These are phyloP conservation scores for Wickerhamomyces silvicola DNA, from an alignment of 805 yeast genomes.

Conservation along the genomic window DNA sequence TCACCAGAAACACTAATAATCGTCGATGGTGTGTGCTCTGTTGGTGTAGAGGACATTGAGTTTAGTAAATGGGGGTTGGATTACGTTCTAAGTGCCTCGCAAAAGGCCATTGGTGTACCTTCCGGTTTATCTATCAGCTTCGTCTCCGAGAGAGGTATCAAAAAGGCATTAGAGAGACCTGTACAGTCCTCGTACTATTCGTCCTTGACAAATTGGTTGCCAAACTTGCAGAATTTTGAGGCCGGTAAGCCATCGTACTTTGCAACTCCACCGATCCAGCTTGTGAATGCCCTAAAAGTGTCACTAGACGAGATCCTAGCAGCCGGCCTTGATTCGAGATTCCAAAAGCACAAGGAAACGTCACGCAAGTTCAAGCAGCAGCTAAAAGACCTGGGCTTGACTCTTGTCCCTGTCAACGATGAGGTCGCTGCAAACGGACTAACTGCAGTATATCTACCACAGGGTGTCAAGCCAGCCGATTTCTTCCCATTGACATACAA, in stretches of 20 bases:
- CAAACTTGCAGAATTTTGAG: conserved; percentile 84
- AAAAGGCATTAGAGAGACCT: conserved; percentile 46
- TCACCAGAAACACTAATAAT: conserved; percentile 79
- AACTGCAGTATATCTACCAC: conserved; percentile 80
- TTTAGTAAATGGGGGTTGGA: conserved; percentile 90
- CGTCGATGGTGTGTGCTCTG: conserved; percentile 94
- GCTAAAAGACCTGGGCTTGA: conserved; percentile 54
- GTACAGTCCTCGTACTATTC: conserved; percentile 48
- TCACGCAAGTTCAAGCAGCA: conserved; percentile 61
- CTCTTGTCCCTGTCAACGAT: conserved; percentile 52
- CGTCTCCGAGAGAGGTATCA: conserved; percentile 70
- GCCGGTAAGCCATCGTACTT: conserved; percentile 75
- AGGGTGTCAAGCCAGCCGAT: conserved; percentile 61
- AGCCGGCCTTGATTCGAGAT: conserved; percentile 48
- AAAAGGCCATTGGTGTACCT: conserved; percentile 93
- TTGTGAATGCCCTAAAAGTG: conserved; percentile 71
- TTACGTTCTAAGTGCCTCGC: conserved; percentile 85
- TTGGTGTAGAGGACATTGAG: conserved; percentile 80
- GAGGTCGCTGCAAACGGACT: conserved; percentile 80
- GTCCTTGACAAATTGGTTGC: conserved; percentile 77
- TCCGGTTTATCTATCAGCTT: conserved; percentile 80
- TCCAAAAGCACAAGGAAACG: conserved; percentile 53
- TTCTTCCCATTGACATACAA: conserved; percentile 48
- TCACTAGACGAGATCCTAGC: conserved; percentile 68
- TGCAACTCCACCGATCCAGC: conserved; percentile 95